Percentiles rank a stretch among this genome's conserved stretches.
Conservation (phyloP, 179 eudicot species). For the Corrigiola litoralis region DNA sequence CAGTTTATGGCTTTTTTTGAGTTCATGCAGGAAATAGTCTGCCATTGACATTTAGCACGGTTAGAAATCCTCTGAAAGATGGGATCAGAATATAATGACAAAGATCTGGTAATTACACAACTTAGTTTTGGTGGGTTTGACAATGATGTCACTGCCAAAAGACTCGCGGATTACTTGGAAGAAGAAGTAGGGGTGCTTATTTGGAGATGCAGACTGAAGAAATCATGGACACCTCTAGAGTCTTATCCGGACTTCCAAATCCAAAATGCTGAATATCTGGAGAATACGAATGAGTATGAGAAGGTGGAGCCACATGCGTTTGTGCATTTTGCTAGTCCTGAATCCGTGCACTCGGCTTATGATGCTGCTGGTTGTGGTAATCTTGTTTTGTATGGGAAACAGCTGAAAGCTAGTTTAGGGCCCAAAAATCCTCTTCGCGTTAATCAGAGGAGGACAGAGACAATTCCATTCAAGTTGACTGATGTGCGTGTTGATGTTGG, state of each 20-base stretch:
- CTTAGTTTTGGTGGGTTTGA: constrained; percentile 81
- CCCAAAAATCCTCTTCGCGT: constrained; percentile 63
- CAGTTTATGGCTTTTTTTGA: neutral
- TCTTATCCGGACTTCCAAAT: constrained; percentile 48
- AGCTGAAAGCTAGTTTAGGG: constrained; percentile 50
- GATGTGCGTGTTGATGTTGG: constrained; percentile 63
- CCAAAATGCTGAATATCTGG: constrained; percentile 21
- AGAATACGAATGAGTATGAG: constrained; percentile 36
- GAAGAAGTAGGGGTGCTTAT: constrained; percentile 44
- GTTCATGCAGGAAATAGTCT: constrained; percentile 7
- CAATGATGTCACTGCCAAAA: constrained; percentile 47
- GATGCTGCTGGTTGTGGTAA: constrained; percentile 44
- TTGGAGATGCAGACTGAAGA: constrained; percentile 86
- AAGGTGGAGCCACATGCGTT: constrained; percentile 83
- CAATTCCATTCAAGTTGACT: constrained; percentile 45
- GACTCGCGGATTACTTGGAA: constrained; percentile 58
- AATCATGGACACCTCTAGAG: constrained; percentile 78
- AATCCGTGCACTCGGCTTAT: constrained; percentile 40
- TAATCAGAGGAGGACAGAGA: constrained; percentile 51
- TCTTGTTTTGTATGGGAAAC: constrained; percentile 32
- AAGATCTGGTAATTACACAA: constrained; percentile 53
- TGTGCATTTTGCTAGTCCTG: constrained; percentile 62
- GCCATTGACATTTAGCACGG: neutral
- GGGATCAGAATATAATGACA: constrained; percentile 45
- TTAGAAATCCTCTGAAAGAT: constrained; percentile 22